phyloP scores from a whole-genome alignment of 345 rosid genomes.

The Isatis tinctoria region DNA sequence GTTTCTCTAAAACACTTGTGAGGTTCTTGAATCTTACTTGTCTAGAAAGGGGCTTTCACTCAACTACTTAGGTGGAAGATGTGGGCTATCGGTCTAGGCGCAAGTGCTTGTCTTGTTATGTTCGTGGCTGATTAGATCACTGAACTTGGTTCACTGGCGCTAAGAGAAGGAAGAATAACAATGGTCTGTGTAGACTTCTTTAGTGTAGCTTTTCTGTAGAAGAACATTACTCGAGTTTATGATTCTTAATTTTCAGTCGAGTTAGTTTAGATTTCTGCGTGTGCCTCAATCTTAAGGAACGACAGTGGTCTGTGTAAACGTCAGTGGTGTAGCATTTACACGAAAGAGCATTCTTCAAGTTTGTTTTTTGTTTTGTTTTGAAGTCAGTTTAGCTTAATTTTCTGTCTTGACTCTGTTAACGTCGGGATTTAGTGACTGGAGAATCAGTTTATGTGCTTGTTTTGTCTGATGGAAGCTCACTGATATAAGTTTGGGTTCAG shows the following conservation, averaged over 20 bases:
- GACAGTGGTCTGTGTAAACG: background rate
- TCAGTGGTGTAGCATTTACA: slow-evolving; percentile 2
- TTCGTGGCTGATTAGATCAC: too few species aligned
- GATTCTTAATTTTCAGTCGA: background rate
- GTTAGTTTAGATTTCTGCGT: background rate
- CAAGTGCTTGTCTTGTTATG: too few species aligned
- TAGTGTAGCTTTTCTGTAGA: background rate
- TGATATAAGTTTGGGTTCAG: slow-evolving; percentile 36
- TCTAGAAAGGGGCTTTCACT: too few species aligned
- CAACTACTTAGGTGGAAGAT: too few species aligned
- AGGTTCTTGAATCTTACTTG: background rate
- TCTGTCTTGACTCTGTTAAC: background rate
- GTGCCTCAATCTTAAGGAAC: background rate
- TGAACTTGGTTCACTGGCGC: too few species aligned
- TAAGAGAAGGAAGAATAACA: background rate
- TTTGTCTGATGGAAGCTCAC: background rate
- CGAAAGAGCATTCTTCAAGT: background rate
- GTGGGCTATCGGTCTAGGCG: too few species aligned
- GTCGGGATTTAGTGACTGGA: background rate
- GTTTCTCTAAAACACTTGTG: background rate
- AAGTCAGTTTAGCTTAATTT: background rate
- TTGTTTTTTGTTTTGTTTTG: background rate
- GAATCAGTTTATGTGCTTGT: background rate
- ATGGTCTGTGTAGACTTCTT: background rate
- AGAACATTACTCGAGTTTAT: background rate